Evolutionary conservation across 805 yeast species (phyloP), one percentile per base, ranked within the genome.

Genomic region (Nakazawaea wyomingensis): DNA sequence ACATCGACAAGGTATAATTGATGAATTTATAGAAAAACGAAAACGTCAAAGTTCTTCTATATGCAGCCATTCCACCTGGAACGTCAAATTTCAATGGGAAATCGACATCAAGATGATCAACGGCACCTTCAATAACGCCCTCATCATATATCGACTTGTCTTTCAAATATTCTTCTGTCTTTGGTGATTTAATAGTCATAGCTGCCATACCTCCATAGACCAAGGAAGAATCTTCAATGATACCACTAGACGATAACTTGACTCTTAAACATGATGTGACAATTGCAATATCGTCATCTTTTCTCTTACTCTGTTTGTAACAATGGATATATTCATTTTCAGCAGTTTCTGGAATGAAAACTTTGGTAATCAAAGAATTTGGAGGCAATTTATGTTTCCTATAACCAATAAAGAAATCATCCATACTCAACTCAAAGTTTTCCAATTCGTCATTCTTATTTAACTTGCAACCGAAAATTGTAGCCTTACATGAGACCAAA

Each of bases 181-280:
- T 55, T 31, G 57, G 57, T 4, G 74, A 63, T 22, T 61, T 60
- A 2, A 62, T 62, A 1, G 76, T 70, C 55, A 66, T 61, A 3
- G 75, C 70, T 4, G 74, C 76, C 57, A 71, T 71, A 34, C 76
- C 76, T 22, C 76, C 76, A 44, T 65, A 71, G 2, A 64, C 69
- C 14, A 71, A 49, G 0, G 68, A 54, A 1, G 67, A 60, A 30
- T 60, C 53, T 19, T 40, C 48, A 26, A 64, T 51, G 4, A 41
- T 45, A n/a, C 59, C 60, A 7, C 49, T 48, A n/a, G 38, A 10
- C 20, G 47, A 39, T 24, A 60, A 46, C 43, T 52, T 46, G 4
- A 60, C 50, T 35, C 69, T 50, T 45, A 69, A 46, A 44, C 71
- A 68, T 0, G 69, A 61, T 14, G 76, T 68, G 9, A 71, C 76